A percentile compares a stretch with the other conserved stretches of the same genome.
phyloP scores from a whole-genome alignment of 257 asterid species.

The Marsdenia floribunda region DNA sequence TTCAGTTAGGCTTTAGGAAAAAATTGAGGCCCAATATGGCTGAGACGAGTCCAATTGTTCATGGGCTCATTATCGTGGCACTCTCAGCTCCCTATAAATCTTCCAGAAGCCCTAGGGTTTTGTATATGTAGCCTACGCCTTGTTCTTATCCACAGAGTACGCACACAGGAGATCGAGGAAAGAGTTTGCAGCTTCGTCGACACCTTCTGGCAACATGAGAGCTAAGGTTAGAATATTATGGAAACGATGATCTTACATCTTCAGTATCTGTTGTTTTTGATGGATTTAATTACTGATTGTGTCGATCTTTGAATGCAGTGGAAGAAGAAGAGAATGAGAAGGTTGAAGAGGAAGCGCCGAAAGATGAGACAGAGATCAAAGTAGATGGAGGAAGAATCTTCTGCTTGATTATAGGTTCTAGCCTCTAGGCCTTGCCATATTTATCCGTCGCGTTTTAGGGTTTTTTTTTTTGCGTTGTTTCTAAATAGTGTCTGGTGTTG shows the following conservation, averaged over 20 bases:
- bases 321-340: constrained; percentile 15
- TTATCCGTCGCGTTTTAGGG: neutral
- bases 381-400: neutral
- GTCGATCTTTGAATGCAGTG: constrained; percentile 8
- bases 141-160: neutral
- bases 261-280: neutral
- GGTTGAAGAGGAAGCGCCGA: constrained; percentile 20
- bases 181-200: neutral
- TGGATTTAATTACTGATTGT: neutral
- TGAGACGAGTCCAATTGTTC: neutral
- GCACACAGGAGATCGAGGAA: neutral
- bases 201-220: neutral
- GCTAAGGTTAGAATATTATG: constrained; percentile 2
- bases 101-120: neutral
- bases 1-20: too few species aligned
- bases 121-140: neutral
- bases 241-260: neutral
- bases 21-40: too few species aligned
- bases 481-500: neutral
- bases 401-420: constrained; percentile 3
- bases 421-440: neutral
- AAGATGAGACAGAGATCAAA: constrained; percentile 16
- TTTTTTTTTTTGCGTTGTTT: neutral
- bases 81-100: neutral
- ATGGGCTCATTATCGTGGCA: neutral